A percentile compares a stretch with the other conserved stretches of the same genome.
Evolutionary conservation across 306 rosid genomes (phyloP).

Genomic region (Fragaria nilgerrensis): DNA sequence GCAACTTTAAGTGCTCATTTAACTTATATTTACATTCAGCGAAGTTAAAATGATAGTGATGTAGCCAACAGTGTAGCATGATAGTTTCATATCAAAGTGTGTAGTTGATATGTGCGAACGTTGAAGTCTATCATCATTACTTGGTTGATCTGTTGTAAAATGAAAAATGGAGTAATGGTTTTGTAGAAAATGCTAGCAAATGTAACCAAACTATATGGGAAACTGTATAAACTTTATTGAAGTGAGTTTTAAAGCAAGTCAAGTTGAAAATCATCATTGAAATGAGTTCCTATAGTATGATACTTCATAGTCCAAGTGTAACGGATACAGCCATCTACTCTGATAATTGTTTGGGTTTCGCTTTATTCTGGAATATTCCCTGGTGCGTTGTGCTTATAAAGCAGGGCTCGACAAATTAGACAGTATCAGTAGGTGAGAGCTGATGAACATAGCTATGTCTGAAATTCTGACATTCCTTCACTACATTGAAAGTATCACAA

Average conservation of each 20-base stretch:
- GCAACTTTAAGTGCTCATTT: conserved; percentile 17
- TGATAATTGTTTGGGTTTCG: not conserved
- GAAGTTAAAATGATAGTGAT: not conserved
- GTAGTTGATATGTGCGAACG: not conserved
- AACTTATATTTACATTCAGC: not conserved
- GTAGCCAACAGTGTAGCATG: not conserved
- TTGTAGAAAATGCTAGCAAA: not conserved
- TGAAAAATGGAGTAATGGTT: not conserved
- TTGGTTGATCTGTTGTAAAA: not conserved
- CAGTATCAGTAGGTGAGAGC: not conserved
- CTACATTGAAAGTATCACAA: not conserved
- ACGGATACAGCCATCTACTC: not conserved
- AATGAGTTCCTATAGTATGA: not conserved
- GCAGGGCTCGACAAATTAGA: not conserved
- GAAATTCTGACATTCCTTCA: not conserved
- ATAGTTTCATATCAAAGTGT: not conserved
- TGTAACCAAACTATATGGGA: not conserved
- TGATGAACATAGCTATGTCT: not conserved
- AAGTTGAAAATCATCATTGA: not conserved
- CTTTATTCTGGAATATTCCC: not conserved
- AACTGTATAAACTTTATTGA: not conserved
- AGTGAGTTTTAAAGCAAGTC: not conserved
- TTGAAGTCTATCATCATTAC: not conserved
- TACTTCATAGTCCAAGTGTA: not conserved
- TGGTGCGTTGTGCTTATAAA: not conserved